Conservation (phyloP, 2,329 filamentous ascomycete genomes). For the Aspergillus tamarii region DNA sequence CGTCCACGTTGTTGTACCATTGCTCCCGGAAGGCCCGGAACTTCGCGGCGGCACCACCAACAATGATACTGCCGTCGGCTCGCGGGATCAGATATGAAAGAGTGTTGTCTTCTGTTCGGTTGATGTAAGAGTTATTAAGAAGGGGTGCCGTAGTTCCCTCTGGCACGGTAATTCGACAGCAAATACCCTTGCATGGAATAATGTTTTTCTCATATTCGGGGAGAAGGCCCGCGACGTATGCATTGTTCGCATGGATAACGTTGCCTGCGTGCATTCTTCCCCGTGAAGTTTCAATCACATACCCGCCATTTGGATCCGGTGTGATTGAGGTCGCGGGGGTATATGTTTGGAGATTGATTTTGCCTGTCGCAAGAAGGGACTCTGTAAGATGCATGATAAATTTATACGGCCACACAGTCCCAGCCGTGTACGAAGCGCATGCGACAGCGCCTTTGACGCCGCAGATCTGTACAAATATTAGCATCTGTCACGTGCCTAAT, state of each 20-base stretch:
- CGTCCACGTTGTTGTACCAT: constrained; percentile 52
- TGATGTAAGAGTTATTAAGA: constrained; percentile 58
- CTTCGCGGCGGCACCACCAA: constrained; percentile 63
- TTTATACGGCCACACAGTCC: constrained; percentile 68
- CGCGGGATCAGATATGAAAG: constrained; percentile 63
- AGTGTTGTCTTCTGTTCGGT: constrained; percentile 49
- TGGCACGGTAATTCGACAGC: constrained; percentile 34
- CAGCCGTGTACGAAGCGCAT: constrained; percentile 37
- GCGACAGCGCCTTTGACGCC: constrained; percentile 43
- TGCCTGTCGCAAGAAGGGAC: constrained; percentile 56
- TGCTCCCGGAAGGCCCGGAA: constrained; percentile 26
- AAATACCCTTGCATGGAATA: constrained; percentile 69
- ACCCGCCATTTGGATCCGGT: constrained; percentile 56
- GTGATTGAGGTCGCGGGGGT: constrained; percentile 46
- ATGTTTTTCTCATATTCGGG: constrained; percentile 71
- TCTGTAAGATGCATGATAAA: constrained; percentile 73
- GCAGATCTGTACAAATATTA: constrained; percentile 29
- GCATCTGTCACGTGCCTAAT: not conserved
- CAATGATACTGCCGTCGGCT: constrained; percentile 57
- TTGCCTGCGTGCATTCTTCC: constrained; percentile 65
- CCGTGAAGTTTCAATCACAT: constrained; percentile 59
- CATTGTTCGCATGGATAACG: constrained; percentile 83
- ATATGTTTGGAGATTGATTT: constrained; percentile 57
- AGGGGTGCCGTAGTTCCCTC: constrained; percentile 27
- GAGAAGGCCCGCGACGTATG: constrained; percentile 75